phyloP scores from a whole-genome alignment of 768 basidiomycete species.

The Megacollybia marginata region DNA sequence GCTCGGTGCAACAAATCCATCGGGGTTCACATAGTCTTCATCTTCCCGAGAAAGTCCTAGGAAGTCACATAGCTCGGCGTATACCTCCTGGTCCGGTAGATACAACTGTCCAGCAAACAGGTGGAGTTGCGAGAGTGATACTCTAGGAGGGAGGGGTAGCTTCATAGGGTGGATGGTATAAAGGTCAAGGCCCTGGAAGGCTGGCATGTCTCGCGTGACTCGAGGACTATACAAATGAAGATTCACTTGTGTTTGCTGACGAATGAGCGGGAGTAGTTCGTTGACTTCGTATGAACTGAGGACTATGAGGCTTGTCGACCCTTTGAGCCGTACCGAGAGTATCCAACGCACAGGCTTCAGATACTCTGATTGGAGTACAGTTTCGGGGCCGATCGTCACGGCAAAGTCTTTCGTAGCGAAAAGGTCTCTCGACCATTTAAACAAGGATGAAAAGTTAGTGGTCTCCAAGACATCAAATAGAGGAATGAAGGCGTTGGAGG shows the following conservation, averaged over 20 bases:
- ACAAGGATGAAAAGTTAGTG: no score
- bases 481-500: not conserved
- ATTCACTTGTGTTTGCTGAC: conserved; percentile 7
- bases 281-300: conserved; percentile 25
- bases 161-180: conserved; percentile 15
- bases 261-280: conserved; percentile 17
- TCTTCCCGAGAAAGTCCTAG: conserved; percentile 10
- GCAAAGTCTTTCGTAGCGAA: conserved; percentile 9
- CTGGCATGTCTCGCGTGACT: conserved; percentile 4
- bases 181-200: conserved; percentile 11
- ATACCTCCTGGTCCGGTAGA: conserved; percentile 17
- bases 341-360: conserved; percentile 23
- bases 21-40: not conserved
- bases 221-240: conserved; percentile 22
- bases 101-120: conserved; percentile 26
- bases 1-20: not conserved
- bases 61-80: conserved; percentile 18
- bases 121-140: conserved; percentile 13
- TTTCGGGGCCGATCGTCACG: not conserved
- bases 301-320: conserved; percentile 11
- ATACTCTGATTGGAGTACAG: conserved; percentile 4
- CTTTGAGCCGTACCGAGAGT: conserved; percentile 7
- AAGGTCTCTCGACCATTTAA: not conserved
- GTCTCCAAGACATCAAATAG: not conserved
- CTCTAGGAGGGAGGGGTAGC: not conserved